Evolutionary conservation across 1,284 basidiomycete species (phyloP), one percentile per base, ranked within the genome.

Genomic region (Fomitopsis palustris): DNA sequence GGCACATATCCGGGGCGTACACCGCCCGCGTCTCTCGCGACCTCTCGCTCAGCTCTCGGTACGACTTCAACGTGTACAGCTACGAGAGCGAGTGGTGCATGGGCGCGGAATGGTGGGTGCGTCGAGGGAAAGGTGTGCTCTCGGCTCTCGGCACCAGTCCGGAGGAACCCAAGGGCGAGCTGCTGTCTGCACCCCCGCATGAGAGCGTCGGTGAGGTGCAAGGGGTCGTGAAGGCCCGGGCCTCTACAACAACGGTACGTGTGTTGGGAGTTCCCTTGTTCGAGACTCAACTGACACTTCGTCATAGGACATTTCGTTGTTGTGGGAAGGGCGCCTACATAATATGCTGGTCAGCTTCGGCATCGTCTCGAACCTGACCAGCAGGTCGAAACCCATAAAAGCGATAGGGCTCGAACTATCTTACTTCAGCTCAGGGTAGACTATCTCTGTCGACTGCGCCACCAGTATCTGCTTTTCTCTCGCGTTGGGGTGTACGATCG

Each of bases 1-100:
- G 96, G 0, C 95, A 98, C 69, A 81, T 98, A 31, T 93, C 93
- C 3, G 84, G 90, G 1, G 93, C 96, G 27, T 98, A 98, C 72
- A 90, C 95, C 0, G 94, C 96, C 0, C 87, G 89, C 54, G 88
- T 95, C 27, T 92, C 92, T 1, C 83, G 84, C 2, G 93, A 96
- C 70, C 83, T 98, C n/a, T 87, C 93, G 0, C 75, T 98, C 6
- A 91, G 92, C 56, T 93, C 94, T 2, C 84, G 96, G 17, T 98
- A 96, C 71, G 95, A 98, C 70, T 95, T 98, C 75, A 99, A 99
- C 69, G 86, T 96, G 27, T 98, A 97, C 71, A 95, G 92, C 70
- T 98, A 96, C 74, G 95, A 97, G 67, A 95, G 92, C 69, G 96
- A 98, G 72, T 91, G 95, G 86, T 90, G 93, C 4, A 82, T 98